Percentiles rank a stretch among this genome's conserved stretches.
These are phyloP conservation scores for Heliosperma pusillum DNA, from an alignment of 148 eudicot species.

Conservation along the genomic window DNA sequence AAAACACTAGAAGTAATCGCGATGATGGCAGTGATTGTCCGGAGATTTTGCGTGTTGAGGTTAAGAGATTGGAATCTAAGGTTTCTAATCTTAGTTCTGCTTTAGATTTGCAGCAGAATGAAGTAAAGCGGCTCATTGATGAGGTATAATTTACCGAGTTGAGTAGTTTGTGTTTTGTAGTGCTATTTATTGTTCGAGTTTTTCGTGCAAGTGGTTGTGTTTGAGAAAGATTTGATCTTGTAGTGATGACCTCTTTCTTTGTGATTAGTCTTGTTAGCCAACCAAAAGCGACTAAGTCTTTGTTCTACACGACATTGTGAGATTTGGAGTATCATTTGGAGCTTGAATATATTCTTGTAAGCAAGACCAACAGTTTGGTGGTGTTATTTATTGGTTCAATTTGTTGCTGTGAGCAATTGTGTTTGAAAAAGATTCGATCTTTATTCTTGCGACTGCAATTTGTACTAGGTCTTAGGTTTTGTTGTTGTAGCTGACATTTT, in stretches of 20 bases:
- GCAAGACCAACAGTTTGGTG: neutral
- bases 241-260: neutral
- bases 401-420: neutral
- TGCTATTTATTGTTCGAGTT: neutral
- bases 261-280: neutral
- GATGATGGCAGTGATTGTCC: slow-evolving; percentile 34
- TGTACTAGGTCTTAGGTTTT: neutral
- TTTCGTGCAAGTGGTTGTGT: neutral
- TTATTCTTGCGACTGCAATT: neutral
- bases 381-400: neutral
- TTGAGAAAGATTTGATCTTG: neutral
- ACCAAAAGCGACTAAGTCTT: neutral
- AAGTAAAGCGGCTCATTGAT: slow-evolving; percentile 34
- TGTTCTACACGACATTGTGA: neutral
- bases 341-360: no score
- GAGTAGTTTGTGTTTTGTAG: neutral
- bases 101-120: slow-evolving; percentile 53
- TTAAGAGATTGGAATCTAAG: slow-evolving; percentile 63
- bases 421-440: neutral
- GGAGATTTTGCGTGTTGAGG: slow-evolving; percentile 52
- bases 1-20: slow-evolving; percentile 20
- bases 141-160: slow-evolving; percentile 37
- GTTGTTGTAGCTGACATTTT: neutral
- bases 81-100: slow-evolving; percentile 49
- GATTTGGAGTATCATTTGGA: neutral